These are phyloP conservation scores for Kingdonia uniflora DNA, from an alignment of 164 flowering plant genomes.

Conservation along the genomic window DNA sequence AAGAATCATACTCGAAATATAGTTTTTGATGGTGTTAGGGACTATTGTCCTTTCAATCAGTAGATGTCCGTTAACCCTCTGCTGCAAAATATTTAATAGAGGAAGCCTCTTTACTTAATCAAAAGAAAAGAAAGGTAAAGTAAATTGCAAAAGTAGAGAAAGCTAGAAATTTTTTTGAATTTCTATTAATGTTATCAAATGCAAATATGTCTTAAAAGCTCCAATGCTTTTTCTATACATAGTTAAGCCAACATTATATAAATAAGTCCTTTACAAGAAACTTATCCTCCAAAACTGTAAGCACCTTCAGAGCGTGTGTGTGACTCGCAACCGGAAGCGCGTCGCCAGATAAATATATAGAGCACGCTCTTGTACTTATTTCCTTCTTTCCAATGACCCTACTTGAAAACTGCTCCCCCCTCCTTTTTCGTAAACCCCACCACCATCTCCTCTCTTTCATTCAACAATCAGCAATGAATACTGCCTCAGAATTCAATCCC, in stretches of 20 bases:
- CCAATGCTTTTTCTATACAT: slow-evolving; percentile 29
- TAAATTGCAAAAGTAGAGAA: no score
- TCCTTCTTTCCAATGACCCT: neutral
- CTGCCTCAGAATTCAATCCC: slow-evolving; percentile 40
- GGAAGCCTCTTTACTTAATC: no score
- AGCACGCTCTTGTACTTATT: neutral
- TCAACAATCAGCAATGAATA: slow-evolving; percentile 34
- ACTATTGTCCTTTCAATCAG: no score
- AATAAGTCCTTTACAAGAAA: neutral
- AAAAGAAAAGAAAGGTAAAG: no score
- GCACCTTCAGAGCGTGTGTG: no score
- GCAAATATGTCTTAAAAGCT: slow-evolving; percentile 30
- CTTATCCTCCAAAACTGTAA: no score
- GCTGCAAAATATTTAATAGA: no score
- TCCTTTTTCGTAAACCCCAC: slow-evolving; percentile 4
- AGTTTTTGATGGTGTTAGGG: no score
- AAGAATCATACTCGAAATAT: no score
- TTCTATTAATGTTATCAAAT: slow-evolving; percentile 16
- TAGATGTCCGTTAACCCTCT: no score
- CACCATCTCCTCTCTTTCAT: slow-evolving; percentile 11
- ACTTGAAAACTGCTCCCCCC: neutral
- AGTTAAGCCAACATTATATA: slow-evolving; percentile 12
- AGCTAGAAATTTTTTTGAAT: neutral
- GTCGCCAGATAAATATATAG: neutral
- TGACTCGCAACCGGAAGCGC: slow-evolving; percentile 15